phyloP scores from a whole-genome alignment of 2,329 filamentous ascomycete species.

The Trichoderma polysporum region DNA sequence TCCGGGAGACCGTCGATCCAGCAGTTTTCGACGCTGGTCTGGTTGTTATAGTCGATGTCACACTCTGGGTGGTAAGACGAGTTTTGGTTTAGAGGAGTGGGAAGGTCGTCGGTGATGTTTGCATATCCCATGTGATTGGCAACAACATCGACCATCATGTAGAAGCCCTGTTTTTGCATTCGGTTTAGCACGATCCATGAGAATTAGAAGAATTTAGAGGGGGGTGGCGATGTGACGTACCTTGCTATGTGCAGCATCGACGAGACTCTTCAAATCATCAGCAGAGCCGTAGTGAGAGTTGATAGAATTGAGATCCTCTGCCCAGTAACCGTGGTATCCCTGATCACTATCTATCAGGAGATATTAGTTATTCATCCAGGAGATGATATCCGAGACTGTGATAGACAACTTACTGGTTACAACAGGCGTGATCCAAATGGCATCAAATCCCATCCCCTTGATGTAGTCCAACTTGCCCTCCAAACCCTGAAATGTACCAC shows the following conservation, averaged over 20 bases:
- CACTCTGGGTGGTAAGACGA: conserved; percentile 63
- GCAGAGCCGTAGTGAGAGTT: conserved; percentile 60
- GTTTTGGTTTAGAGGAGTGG: conserved; percentile 48
- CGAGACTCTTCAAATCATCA: conserved; percentile 57
- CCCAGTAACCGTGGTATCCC: conserved; percentile 59
- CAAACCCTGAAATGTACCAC: conserved; percentile 60
- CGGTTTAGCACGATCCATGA: background rate
- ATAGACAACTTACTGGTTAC: conserved; percentile 41
- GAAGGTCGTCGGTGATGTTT: conserved; percentile 47
- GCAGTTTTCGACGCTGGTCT: conserved; percentile 50
- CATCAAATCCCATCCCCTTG: conserved; percentile 59
- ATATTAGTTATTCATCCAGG: background rate
- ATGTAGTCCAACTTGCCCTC: conserved; percentile 62
- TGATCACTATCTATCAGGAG: conserved; percentile 34
- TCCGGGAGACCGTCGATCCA: conserved; percentile 61
- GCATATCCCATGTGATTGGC: conserved; percentile 57
- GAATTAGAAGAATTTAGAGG: background rate
- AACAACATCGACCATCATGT: conserved; percentile 62
- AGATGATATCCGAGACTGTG: background rate
- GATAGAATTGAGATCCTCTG: conserved; percentile 49
- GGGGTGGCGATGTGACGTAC: conserved; percentile 30
- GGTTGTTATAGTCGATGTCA: conserved; percentile 54
- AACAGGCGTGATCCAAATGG: conserved; percentile 60
- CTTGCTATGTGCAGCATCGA: conserved; percentile 58
- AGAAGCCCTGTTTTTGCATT: conserved; percentile 35